Base-by-base conservation (phyloP, 2,329 filamentous ascomycete species). In the Claviceps pazoutovae region DNA sequence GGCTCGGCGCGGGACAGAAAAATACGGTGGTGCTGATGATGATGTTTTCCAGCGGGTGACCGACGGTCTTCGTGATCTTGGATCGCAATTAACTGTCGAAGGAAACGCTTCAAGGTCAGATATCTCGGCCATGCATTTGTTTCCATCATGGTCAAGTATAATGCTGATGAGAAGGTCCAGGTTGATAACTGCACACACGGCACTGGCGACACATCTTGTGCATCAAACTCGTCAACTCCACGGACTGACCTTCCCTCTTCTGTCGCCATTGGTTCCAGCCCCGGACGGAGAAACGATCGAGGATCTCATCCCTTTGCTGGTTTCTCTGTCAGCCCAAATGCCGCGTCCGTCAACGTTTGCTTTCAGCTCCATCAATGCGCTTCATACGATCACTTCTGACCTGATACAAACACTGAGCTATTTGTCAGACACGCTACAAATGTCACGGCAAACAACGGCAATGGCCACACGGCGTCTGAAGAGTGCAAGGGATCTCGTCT, bases 371-470 rank as follows among this genome's bases (percentile, higher is more conserved):
- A 70, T 90, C 46, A 75, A 81, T 53, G 76, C 79, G 21, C 74
- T 91, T 49, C 83, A 88, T 62, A 74, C 78, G 6, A 74, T 87
- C 56, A 90, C 86, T 0, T 73, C 79, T 26, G 85, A 89, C 55
- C 71, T 91, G 30, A 79, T 91, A 8, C 79, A 88, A 60, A 87
- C 88, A 6, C 78, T 98, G 46, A 88, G 88, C 59, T 85, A 88
- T 58, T 74, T 98, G 4, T 88, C 87, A 6, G 93, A 98, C 65
- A 90, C 88, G 3, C 74, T 98, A 37, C 91, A 97, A 67, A 95
- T 97, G 84, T 89, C 86, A 36, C 83, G 88, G 13, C 91, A 97
- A 67, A 86, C 87, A 1, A 93, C 88, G 0, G 85, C 82, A 3
- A 84, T 85, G 9, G 93, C 91, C 1, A 83, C 84, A 2, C 76